Base-by-base conservation (phyloP, 2,329 filamentous ascomycete species). In the Microdochium nivale region DNA sequence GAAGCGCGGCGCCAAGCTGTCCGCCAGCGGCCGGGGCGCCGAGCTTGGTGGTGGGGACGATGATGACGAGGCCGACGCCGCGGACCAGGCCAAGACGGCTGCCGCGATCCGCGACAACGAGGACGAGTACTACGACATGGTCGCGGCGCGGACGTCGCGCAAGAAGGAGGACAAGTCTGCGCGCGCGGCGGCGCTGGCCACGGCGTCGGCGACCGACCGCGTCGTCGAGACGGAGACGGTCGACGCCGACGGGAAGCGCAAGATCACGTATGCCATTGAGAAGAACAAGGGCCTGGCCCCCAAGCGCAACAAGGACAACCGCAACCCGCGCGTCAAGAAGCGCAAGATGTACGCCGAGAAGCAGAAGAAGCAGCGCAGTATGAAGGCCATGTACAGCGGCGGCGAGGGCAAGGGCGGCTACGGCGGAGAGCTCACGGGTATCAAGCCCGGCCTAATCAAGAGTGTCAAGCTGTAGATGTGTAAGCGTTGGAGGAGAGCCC, bases 261-360 rank as follows among this genome's bases (percentile, higher is more conserved):
- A 90, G 69, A 95, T 99, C 67, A 88, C 83, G 19, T 97, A 96
- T 71, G 81, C 85, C 59, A 99, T 99, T 64, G 83, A 91, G 73
- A 96, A 97, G 82, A 99, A 99, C 73, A 96, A 96, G 79, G 94
- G 94, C 30, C 74, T 99, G 56, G 85, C 89, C 53, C 90, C 91
- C 47, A 86, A 87, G 70, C 79, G 92, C 57, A 95, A 87, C 79
- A 97, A 99, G 83, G 91, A 95, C 61, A 87, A 90, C 53, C 79
- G 92, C 56, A 99, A 99, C 73, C 91, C 94, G 33, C 79, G 94
- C 67, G 92, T 97, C 58, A 99, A 97, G 86, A 97, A 96, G 86
- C 84, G 90, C 71, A 90, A 90, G 83, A 90, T 90, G 82, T 99
- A 83, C 68, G 90, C 95, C 66, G 87, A 90, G 69, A 96, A 95